Conservation (phyloP, 495 filamentous ascomycete species). For the Penicillium egyptiacum region DNA sequence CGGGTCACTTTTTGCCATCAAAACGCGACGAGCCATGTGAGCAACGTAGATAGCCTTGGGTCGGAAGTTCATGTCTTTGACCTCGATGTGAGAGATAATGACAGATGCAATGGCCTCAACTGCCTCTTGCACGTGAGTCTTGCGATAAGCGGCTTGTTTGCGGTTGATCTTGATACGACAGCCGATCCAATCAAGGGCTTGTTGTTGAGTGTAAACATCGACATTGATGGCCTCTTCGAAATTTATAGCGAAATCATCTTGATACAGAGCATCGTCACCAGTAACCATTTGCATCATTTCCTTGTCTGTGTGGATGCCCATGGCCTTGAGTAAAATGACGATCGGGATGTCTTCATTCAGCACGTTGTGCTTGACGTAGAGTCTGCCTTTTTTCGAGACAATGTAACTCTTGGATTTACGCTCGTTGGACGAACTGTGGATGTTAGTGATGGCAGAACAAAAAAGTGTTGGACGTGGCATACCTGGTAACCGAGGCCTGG, state of each 20-base stretch:
- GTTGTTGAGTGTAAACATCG: conserved; percentile 84
- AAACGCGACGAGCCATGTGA: conserved; percentile 88
- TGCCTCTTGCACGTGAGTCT: conserved; percentile 82
- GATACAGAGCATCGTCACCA: conserved; percentile 79
- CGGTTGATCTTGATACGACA: conserved; percentile 79
- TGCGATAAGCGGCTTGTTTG: conserved; percentile 52
- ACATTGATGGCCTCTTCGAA: conserved; percentile 86
- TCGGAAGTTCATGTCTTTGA: conserved; percentile 84
- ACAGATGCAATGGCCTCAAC: conserved; percentile 88
- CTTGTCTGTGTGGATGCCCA: conserved; percentile 90
- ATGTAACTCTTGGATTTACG: conserved; percentile 97
- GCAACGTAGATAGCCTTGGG: conserved; percentile 95
- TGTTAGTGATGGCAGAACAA: conserved; percentile 3
- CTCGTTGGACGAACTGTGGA: conserved; percentile 83
- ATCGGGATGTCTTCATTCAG: conserved; percentile 90
- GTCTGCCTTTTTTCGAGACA: conserved; percentile 83
- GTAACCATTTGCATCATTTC: conserved; percentile 89
- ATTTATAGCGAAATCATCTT: conserved; percentile 91
- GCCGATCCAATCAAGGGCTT: conserved; percentile 91
- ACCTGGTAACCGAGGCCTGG: conserved; percentile 92
- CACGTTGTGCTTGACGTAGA: conserved; percentile 89
- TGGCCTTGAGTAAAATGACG: conserved; percentile 84
- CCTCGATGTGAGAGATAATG: conserved; percentile 90
- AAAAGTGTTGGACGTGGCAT: background rate
- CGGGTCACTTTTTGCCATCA: conserved; percentile 89